These are phyloP conservation scores for Boletales sp. DNA, from an alignment of 768 basidiomycete genomes.

Conservation along the genomic window DNA sequence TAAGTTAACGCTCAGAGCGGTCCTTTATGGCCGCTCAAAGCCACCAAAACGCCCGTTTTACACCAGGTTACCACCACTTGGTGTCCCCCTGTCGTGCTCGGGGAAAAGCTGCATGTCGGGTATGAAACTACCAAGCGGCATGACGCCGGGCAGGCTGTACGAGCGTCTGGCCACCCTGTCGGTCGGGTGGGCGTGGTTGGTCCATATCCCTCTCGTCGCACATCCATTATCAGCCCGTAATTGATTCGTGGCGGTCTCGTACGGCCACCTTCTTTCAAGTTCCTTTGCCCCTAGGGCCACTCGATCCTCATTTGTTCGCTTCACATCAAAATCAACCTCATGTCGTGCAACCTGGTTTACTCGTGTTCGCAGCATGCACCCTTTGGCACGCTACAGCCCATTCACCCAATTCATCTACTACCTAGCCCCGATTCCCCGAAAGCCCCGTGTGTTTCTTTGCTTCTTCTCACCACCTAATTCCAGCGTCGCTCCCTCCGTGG, in stretches of 20 bases:
- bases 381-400: slow-evolving; percentile 26
- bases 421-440: slow-evolving; percentile 23
- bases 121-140: slow-evolving; percentile 2
- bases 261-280: slow-evolving; percentile 18
- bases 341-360: slow-evolving; percentile 35
- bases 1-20: neutral
- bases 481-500: slow-evolving; percentile 23
- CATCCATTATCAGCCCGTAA: slow-evolving; percentile 7
- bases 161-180: slow-evolving; percentile 6
- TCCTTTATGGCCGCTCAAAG: slow-evolving; percentile 1
- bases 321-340: slow-evolving; percentile 35
- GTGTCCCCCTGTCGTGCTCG: slow-evolving; percentile 1
- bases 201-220: neutral
- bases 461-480: slow-evolving; percentile 26
- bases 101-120: slow-evolving; percentile 4
- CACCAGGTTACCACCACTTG: neutral
- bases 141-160: slow-evolving; percentile 8
- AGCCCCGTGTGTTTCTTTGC: slow-evolving; percentile 22
- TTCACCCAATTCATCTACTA: slow-evolving; percentile 26
- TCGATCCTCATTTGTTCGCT: slow-evolving; percentile 35
- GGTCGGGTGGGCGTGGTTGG: neutral
- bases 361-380: slow-evolving; percentile 34
- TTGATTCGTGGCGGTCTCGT: slow-evolving; percentile 19
- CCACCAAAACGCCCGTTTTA: slow-evolving; percentile 9
- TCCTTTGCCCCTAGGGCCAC: slow-evolving; percentile 33